phyloP scores from a whole-genome alignment of 352 stramenopile species.

The Phytophthora meadii region DNA sequence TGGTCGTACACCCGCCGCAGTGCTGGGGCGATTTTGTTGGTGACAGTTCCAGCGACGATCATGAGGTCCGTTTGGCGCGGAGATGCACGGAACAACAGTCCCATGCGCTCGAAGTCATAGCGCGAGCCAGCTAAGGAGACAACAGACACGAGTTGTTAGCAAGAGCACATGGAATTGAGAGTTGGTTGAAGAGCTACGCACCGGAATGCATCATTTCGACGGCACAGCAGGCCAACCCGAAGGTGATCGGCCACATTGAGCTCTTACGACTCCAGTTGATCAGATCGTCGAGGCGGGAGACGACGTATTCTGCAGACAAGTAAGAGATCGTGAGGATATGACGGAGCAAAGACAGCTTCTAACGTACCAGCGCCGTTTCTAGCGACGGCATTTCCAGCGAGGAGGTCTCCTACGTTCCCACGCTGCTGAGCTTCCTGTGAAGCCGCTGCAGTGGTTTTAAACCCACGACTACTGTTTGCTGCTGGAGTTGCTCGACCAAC shows the following conservation, averaged over 20 bases:
- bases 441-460: background rate
- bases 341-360: background rate
- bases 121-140: constrained; percentile 47
- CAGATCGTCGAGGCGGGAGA: constrained; percentile 96
- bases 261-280: constrained; percentile 96
- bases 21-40: constrained; percentile 99
- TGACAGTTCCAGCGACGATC: constrained; percentile 98
- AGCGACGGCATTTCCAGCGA: constrained; percentile 46
- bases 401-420: constrained; percentile 51
- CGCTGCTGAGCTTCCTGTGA: constrained; percentile 17
- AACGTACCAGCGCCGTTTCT: constrained; percentile 58
- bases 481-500: too few relatives aligned
- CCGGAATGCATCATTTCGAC: constrained; percentile 98
- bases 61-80: constrained; percentile 97
- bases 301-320: constrained; percentile 89
- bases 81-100: constrained; percentile 96
- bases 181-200: constrained; percentile 22
- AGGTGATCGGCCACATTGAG: constrained; percentile 98
- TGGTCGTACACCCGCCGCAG: constrained; percentile 97
- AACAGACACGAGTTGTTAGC: background rate
- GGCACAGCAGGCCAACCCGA: constrained; percentile 98
- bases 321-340: background rate
- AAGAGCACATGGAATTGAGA: background rate
- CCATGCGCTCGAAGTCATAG: constrained; percentile 98
- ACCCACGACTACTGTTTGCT: background rate